phyloP scores from a whole-genome alignment of 805 yeast species.

The Komagataella ulmi region DNA sequence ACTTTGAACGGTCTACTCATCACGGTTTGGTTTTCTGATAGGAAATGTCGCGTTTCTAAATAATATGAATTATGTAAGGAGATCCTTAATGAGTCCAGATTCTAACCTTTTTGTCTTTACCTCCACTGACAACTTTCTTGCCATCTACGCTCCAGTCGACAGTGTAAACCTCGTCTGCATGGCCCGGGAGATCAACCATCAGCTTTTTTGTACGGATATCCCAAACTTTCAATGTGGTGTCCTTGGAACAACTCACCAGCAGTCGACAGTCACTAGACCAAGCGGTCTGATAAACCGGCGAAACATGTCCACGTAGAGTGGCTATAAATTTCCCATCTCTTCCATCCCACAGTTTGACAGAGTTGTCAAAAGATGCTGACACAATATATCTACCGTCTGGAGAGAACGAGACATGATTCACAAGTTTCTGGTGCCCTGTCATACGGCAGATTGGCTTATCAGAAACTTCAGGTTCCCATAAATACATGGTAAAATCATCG shows the following conservation, averaged over 20 bases:
- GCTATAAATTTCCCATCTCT: constrained; percentile 79
- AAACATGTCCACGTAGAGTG: constrained; percentile 93
- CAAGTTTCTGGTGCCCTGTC: constrained; percentile 97
- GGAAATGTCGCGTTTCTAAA: background rate
- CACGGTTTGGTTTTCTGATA: background rate
- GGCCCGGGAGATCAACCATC: constrained; percentile 89
- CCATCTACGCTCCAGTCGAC: constrained; percentile 99
- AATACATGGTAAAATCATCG: constrained; percentile 95
- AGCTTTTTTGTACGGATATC: constrained; percentile 79
- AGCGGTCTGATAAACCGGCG: constrained; percentile 93
- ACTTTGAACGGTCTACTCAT: constrained; percentile 17
- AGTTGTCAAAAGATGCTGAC: constrained; percentile 90
- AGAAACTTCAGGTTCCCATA: constrained; percentile 84
- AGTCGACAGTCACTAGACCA: constrained; percentile 95
- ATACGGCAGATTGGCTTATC: constrained; percentile 81
- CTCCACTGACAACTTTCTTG: constrained; percentile 88
- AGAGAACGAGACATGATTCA: constrained; percentile 88
- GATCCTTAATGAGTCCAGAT: constrained; percentile 73
- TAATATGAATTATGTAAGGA: background rate
- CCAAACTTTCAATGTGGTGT: constrained; percentile 94
- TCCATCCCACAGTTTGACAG: constrained; percentile 95
- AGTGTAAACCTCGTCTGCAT: constrained; percentile 88
- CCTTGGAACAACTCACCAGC: constrained; percentile 88
- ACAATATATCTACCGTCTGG: constrained; percentile 91
- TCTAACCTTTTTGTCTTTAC: constrained; percentile 89